Base-by-base conservation (phyloP, 2,329 filamentous ascomycete species). In the Pseudogymnoascus pannorum region DNA sequence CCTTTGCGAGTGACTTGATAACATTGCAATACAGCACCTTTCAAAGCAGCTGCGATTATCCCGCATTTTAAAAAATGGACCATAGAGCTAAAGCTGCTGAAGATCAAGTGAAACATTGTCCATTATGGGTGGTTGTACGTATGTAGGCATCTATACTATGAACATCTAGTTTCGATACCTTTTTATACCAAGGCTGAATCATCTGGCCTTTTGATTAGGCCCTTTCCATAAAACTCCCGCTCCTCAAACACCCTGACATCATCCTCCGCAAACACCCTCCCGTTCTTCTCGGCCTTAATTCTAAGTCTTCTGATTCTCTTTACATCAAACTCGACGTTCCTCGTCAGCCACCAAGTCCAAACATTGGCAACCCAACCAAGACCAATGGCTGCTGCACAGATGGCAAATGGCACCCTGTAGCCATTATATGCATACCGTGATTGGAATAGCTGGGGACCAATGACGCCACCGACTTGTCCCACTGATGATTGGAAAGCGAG, bases 381-480 rank as follows among this genome's bases (percentile, higher is more conserved):
- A n/a, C 72, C 73, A 57, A 73, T 72, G 1, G 72, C 71, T 8
- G 68, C 68, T 7, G 72, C 72, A 58, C 73, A 75, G 35, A 77
- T 73, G 1, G 69, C 71, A 63, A 76, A 76, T 3, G 69, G 68
- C 0, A 65, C 70, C 63, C 72, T 74, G 64, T 77, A 77, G 20
- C 74, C 72, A 61, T 77, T 74, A 62, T 74, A 65, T 5, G 76
- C 76, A 62, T 71, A 79, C 51, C 72, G 72, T 2, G 70, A 72
- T 64, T 75, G 73, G 66, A 79, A 78, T 0, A 78, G 67, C 64
- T 78, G 76, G 0, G 76, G 77, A 0, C 74, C 77, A 24, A 79
- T 71, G 1, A 77, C 75, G n/a, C 75, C 76, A 4, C 77, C 77
- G 1, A 79, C 69, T 66, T 79, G 77, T 0, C 73, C 77, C 5